Evolutionary conservation across 2,329 filamentous ascomycete species (phyloP).

Genomic region (Trichoderma breve): DNA sequence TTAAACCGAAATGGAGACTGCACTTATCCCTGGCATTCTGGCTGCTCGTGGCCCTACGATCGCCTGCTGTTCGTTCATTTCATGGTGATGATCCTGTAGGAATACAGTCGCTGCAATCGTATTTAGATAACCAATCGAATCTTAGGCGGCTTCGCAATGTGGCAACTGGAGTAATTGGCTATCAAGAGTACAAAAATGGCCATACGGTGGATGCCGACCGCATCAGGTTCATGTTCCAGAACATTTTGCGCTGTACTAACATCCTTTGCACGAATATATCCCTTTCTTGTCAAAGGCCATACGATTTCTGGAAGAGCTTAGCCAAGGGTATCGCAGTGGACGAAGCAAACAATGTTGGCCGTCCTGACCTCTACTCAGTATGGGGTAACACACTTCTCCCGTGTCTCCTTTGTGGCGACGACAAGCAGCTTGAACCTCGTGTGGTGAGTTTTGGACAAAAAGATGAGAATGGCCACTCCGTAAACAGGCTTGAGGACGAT

Average conservation of each 20-base stretch:
- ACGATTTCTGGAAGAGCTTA: not conserved
- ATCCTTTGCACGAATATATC: not conserved
- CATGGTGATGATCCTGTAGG: slow-evolving; percentile 1
- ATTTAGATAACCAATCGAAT: not conserved
- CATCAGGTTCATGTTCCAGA: not conserved
- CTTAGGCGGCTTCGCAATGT: not conserved
- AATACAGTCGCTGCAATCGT: slow-evolving; percentile 3
- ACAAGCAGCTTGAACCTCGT: slow-evolving; percentile 23
- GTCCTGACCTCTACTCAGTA: slow-evolving; percentile 24
- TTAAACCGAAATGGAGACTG: slow-evolving; percentile 20
- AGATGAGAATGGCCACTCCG: not conserved
- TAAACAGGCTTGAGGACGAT: not conserved
- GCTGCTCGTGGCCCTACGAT: slow-evolving; percentile 20
- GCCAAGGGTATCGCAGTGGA: not conserved
- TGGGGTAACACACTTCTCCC: slow-evolving; percentile 28
- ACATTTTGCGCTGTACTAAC: not conserved
- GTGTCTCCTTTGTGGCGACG: slow-evolving; percentile 26
- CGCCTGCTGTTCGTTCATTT: not conserved
- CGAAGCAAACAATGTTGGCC: not conserved
- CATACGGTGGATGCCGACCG: not conserved
- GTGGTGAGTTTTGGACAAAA: slow-evolving; percentile 10
- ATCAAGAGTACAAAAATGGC: not conserved
- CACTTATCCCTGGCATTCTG: slow-evolving; percentile 22
- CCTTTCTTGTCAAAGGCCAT: not conserved
- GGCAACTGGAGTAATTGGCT: not conserved